Percentiles rank a stretch among this genome's conserved stretches.
phyloP scores from a whole-genome alignment of 2,329 filamentous ascomycete genomes.

The Pyrenophora teres region DNA sequence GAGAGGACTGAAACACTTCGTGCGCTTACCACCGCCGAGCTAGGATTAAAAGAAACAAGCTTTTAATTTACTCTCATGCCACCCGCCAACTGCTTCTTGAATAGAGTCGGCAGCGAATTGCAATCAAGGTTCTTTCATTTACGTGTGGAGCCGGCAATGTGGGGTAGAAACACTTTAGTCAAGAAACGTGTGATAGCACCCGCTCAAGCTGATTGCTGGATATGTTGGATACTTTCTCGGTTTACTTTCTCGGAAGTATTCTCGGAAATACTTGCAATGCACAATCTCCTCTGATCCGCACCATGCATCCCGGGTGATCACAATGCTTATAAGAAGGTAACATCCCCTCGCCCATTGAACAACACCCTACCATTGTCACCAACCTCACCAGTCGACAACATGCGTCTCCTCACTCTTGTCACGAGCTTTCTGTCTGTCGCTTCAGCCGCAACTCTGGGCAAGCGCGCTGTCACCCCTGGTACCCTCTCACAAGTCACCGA shows the following conservation, averaged over 20 bases:
- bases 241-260: slow-evolving; percentile 2
- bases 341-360: background rate
- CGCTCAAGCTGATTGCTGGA: slow-evolving; percentile 8
- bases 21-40: slow-evolving; percentile 5
- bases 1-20: slow-evolving; percentile 5
- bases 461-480: slow-evolving; percentile 36
- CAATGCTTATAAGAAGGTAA: slow-evolving; percentile 6
- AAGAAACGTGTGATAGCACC: slow-evolving; percentile 2
- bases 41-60: slow-evolving; percentile 14
- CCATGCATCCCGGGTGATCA: slow-evolving; percentile 2
- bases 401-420: slow-evolving; percentile 31
- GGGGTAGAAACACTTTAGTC: slow-evolving; percentile 12
- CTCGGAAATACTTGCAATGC: background rate
- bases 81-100: background rate
- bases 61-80: slow-evolving; percentile 4
- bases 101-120: background rate
- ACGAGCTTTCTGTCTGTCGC: slow-evolving; percentile 28
- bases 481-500: slow-evolving; percentile 47
- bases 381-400: slow-evolving; percentile 9
- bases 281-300: slow-evolving; percentile 9
- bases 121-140: slow-evolving; percentile 1
- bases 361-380: background rate
- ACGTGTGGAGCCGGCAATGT: slow-evolving; percentile 7
- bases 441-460: slow-evolving; percentile 27
- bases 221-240: slow-evolving; percentile 5